Base-by-base conservation (phyloP, 1,284 basidiomycete species). In the Trichosporon coremiiforme region DNA sequence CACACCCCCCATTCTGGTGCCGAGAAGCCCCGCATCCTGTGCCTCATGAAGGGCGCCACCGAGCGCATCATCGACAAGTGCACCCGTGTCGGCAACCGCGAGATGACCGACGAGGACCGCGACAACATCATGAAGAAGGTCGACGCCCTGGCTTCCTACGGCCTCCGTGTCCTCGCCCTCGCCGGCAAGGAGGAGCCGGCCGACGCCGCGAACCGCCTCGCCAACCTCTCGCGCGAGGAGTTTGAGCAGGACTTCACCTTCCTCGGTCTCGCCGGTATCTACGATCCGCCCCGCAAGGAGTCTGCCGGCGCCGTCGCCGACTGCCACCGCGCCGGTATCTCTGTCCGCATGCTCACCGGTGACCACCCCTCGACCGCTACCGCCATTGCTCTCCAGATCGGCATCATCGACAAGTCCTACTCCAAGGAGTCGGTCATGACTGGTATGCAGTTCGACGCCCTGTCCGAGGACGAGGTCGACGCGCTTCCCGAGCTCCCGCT, bases 271-370 rank as follows among this genome's bases (percentile, higher is more conserved):
- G 88, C 86, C 17, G 90, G 90, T 68, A 88, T 91, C 69, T 89
- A 70, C 75, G 90, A 91, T 76, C 90, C 90, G 13, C 90, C 90
- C 25, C 86, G 90, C 55, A 87, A 87, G 15, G 89, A 91, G 76
- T 88, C 67, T 6, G 83, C 86, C 3, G 86, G 85, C 15, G 89
- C 90, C 36, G 89, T 91, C 0, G 84, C 86, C 66, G 86, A 87
- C 67, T 90, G 88, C 82, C 86, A 87, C 71, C 84, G 86, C 65
- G 90, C 90, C 38, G 88, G 89, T 20, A 89, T 91, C 76, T 86
- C 87, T 17, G 88, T 89, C 33, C 87, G 88, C 76, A 91, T 91
- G 89, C 82, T 88, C 22, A 88, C 84, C 2, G 84, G 84, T 71
- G 84, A 85, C 70, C 84, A 85, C 74, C 84, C 85, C 12, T 83